Evolutionary conservation across 768 basidiomycete genomes (phyloP).

Genomic region (Phylloporus arenicola): DNA sequence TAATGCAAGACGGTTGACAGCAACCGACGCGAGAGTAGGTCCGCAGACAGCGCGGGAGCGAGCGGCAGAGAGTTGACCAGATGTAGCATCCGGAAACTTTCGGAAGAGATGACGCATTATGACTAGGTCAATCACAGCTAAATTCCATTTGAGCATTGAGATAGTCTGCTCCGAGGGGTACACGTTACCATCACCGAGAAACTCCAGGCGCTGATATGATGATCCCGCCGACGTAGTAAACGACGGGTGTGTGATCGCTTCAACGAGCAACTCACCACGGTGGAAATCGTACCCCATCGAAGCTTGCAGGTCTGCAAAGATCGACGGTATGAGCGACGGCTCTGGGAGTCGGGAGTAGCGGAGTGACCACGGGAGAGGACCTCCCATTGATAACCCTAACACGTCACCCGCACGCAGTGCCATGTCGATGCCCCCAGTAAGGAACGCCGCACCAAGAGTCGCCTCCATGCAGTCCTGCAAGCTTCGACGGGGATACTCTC

Average conservation of each 20-base stretch:
- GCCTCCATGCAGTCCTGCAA: constrained; percentile 90
- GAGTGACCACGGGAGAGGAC: constrained; percentile 58
- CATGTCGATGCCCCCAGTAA: constrained; percentile 66
- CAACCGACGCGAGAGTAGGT: constrained; percentile 63
- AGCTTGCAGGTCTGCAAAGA: constrained; percentile 56
- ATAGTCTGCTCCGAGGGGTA: neutral
- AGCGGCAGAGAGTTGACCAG: constrained; percentile 70
- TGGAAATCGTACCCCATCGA: constrained; percentile 67
- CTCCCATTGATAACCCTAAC: constrained; percentile 71
- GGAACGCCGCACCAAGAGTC: constrained; percentile 68
- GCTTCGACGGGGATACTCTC: constrained; percentile 59
- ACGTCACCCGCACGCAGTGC: constrained; percentile 59
- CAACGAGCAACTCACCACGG: constrained; percentile 55
- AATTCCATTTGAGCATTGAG: constrained; percentile 6
- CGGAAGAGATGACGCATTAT: constrained; percentile 67
- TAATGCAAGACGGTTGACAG: constrained; percentile 57
- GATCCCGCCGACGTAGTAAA: constrained; percentile 48
- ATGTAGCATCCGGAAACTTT: constrained; percentile 65
- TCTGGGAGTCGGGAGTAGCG: constrained; percentile 41
- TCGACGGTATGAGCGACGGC: constrained; percentile 34
- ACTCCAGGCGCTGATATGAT: constrained; percentile 85
- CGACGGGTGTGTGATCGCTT: constrained; percentile 85
- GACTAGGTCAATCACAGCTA: constrained; percentile 68
- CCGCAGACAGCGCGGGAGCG: constrained; percentile 70
- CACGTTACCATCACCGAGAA: constrained; percentile 78